These are phyloP conservation scores for Arthrobotrys conoides DNA, from an alignment of 2,329 filamentous ascomycete species.

Conservation along the genomic window DNA sequence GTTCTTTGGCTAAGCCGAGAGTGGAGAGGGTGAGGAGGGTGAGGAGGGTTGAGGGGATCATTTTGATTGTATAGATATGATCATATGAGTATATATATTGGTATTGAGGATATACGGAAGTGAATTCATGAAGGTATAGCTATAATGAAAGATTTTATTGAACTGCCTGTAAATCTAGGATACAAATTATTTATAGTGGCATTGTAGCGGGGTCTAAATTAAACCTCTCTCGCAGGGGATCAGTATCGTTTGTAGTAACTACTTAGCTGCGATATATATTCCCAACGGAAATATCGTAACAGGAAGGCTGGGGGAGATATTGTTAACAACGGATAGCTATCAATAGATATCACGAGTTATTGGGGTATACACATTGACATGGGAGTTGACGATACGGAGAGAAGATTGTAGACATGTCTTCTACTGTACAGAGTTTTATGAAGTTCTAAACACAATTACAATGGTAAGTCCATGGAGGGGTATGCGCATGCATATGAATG, in stretches of 20 bases:
- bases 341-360: too few relatives aligned
- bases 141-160: background rate
- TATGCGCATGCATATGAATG: too few relatives aligned
- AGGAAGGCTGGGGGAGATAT: conserved; percentile 16
- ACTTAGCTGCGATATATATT: background rate
- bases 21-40: background rate
- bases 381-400: too few relatives aligned
- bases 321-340: too few relatives aligned
- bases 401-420: too few relatives aligned
- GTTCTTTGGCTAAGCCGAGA: background rate
- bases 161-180: background rate
- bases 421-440: too few relatives aligned
- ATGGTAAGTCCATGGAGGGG: too few relatives aligned
- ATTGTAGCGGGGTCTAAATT: background rate
- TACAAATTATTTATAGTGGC: background rate
- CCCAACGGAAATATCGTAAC: conserved; percentile 1
- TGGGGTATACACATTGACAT: too few relatives aligned
- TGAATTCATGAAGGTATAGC: too few relatives aligned
- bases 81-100: too few relatives aligned
- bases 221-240: background rate
- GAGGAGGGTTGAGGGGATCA: background rate
- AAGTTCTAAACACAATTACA: too few relatives aligned
- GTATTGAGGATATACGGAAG: background rate
- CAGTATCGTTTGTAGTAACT: background rate
- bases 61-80: background rate